Percentiles rank a stretch among this genome's conserved stretches.
Conservation (phyloP, 2,329 filamentous ascomycete genomes). For the Nemania sp. region DNA sequence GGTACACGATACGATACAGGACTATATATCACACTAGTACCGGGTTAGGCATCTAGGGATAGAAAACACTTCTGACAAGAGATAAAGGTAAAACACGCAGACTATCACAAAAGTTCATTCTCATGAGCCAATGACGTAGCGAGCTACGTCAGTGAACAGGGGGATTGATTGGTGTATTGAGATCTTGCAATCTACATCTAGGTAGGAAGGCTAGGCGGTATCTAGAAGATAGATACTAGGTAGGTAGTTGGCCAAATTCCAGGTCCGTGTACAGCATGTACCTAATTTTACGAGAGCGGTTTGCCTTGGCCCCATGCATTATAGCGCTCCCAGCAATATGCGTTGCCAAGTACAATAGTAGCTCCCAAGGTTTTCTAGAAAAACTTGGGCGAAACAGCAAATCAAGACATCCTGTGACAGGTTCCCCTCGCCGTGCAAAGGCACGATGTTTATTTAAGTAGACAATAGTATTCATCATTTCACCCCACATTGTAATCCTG, state of each 20-base stretch:
- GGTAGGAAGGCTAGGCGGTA: background rate
- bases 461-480: background rate
- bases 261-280: background rate
- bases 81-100: background rate
- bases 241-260: slow-evolving; percentile 7
- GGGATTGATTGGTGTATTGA: background rate
- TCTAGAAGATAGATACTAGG: background rate
- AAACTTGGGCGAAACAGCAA: background rate
- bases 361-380: background rate
- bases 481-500: slow-evolving; percentile 7
- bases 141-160: background rate
- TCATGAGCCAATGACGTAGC: background rate
- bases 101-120: background rate
- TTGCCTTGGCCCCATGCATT: too few species aligned
- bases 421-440: slow-evolving; percentile 1
- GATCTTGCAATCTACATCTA: slow-evolving; percentile 10
- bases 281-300: background rate
- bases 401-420: background rate
- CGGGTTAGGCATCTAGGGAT: background rate
- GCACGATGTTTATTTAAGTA: background rate
- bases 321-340: background rate
- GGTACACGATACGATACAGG: background rate
- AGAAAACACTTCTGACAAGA: background rate
- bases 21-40: background rate
- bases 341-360: background rate